Percentiles rank a stretch among this genome's conserved stretches.
phyloP scores from a whole-genome alignment of 129 eudicot species.

The Artemisia annua region DNA sequence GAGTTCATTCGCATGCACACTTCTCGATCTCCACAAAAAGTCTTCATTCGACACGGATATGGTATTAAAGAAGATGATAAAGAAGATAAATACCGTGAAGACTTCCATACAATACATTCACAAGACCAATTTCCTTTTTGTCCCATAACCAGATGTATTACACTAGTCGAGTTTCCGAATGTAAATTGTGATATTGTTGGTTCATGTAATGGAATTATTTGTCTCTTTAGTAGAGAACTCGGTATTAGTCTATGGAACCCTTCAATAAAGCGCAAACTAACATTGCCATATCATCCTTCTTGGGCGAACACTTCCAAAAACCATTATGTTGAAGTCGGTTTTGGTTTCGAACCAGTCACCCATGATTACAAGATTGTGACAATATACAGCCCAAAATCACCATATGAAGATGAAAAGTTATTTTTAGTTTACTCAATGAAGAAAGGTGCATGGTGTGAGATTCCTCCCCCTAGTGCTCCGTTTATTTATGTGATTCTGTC shows the following conservation, averaged over 20 bases:
- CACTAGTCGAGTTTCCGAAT: not conserved
- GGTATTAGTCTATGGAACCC: not conserved
- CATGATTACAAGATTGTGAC: constrained; percentile 8
- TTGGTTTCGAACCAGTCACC: constrained; percentile 11
- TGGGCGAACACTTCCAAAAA: not conserved
- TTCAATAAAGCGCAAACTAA: not conserved
- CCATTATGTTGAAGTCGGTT: not conserved
- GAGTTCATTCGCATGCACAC: constrained; percentile 25
- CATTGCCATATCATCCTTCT: not conserved
- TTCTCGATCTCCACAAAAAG: not conserved
- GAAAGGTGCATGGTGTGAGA: not conserved
- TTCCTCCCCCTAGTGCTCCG: not conserved
- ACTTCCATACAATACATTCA: not conserved
- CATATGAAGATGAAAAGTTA: not conserved
- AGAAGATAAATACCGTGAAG: not conserved
- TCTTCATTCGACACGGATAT: not conserved
- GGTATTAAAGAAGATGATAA: not conserved
- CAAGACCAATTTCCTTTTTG: not conserved
- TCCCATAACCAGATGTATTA: not conserved
- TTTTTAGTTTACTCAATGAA: not conserved
- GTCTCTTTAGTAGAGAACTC: not conserved
- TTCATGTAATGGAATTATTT: constrained; percentile 9
- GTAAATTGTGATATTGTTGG: not conserved
- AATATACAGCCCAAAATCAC: not conserved
- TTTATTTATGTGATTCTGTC: not conserved